Percentiles rank a stretch among this genome's conserved stretches.
Evolutionary conservation across 1,284 basidiomycete species (phyloP).

Genomic region (Irpex rosettiformis): DNA sequence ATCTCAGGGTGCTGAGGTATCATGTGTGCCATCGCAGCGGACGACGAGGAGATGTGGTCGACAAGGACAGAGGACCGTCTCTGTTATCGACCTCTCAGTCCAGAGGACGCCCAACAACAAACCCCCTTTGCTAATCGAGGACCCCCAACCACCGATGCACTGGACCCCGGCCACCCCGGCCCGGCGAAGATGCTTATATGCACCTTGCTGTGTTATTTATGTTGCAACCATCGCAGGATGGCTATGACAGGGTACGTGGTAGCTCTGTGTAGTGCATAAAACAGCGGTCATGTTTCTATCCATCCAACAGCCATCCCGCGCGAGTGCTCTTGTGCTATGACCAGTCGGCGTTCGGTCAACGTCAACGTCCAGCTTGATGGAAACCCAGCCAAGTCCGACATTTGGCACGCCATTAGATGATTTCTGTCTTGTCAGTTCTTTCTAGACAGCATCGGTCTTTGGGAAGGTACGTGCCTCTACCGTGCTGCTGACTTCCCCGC

Average conservation of each 20-base stretch:
- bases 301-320: too few species aligned
- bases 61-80: constrained; percentile 13
- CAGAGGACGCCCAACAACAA: constrained; percentile 13
- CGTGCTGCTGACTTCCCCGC: neutral
- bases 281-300: too few species aligned
- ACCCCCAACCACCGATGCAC: constrained; percentile 7
- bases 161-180: constrained; percentile 9
- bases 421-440: neutral
- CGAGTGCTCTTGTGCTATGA: too few species aligned
- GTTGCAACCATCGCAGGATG: neutral
- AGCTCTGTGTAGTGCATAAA: too few species aligned
- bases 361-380: too few species aligned
- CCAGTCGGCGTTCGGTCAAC: too few species aligned
- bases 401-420: neutral
- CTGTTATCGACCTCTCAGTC: constrained; percentile 15
- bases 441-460: too few species aligned
- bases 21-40: constrained; percentile 41
- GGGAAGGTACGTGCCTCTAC: neutral
- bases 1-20: constrained; percentile 43
- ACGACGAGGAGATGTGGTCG: constrained; percentile 17
- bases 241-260: too few species aligned
- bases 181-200: neutral
- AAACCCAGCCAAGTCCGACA: neutral
- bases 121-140: constrained; percentile 11
- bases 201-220: neutral